A percentile compares a stretch with the other conserved stretches of the same genome.
Evolutionary conservation across 495 filamentous ascomycete genomes (phyloP).

Genomic region (Trichoderma reesei): DNA sequence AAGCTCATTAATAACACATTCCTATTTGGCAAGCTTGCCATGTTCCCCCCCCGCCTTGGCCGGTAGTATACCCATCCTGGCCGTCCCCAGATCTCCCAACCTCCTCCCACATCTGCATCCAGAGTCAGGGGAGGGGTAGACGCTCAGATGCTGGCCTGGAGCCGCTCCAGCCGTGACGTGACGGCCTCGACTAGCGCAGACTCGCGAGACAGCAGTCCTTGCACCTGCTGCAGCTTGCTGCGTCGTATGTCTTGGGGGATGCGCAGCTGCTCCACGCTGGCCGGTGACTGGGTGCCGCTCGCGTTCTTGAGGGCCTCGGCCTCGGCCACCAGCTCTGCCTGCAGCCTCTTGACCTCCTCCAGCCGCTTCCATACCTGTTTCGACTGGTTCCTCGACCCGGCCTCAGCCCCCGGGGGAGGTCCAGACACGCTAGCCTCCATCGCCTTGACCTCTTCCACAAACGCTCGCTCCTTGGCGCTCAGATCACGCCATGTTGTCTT

Average conservation of each 20-base stretch:
- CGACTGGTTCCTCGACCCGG: constrained; percentile 16
- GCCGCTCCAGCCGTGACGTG: constrained; percentile 40
- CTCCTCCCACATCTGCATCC: too few relatives aligned
- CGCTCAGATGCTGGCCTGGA: constrained; percentile 16
- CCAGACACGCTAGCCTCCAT: constrained; percentile 37
- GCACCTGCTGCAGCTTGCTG: constrained; percentile 58
- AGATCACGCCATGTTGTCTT: constrained; percentile 52
- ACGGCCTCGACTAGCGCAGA: constrained; percentile 45
- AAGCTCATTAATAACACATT: background rate
- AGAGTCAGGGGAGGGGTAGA: background rate
- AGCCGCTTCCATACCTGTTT: constrained; percentile 37
- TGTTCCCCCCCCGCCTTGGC: background rate
- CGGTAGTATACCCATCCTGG: background rate
- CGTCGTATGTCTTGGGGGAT: constrained; percentile 60
- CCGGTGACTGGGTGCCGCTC: constrained; percentile 19
- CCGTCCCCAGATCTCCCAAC: background rate
- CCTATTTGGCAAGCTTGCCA: background rate
- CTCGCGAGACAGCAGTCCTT: constrained; percentile 63
- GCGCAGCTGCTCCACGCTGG: constrained; percentile 21
- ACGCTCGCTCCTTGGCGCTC: constrained; percentile 63
- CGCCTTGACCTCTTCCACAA: constrained; percentile 51
- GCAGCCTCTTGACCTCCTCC: constrained; percentile 36
- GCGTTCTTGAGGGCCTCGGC: constrained; percentile 27
- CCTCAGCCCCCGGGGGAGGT: constrained; percentile 21
- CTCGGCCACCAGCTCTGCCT: constrained; percentile 42